Conservation (phyloP, 2,329 filamentous ascomycete species). For the Verticillium isaacii region DNA sequence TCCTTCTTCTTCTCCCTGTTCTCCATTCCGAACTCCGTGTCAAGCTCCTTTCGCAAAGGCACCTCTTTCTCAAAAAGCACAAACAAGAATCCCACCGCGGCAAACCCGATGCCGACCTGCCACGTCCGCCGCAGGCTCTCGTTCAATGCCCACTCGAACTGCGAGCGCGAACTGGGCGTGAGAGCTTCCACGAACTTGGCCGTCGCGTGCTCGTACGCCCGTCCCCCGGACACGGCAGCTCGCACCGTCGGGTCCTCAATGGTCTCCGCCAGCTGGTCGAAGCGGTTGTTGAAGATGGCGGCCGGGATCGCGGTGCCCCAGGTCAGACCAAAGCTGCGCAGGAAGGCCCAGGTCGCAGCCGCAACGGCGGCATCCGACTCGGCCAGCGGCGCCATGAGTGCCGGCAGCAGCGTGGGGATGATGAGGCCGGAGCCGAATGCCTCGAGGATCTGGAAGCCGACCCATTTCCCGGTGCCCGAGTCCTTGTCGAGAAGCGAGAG, state of each 20-base stretch:
- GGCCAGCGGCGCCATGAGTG: conserved; percentile 32
- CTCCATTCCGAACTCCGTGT: conserved; percentile 23
- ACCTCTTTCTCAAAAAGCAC: conserved; percentile 16
- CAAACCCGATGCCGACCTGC: conserved; percentile 22
- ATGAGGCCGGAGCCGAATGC: conserved; percentile 36
- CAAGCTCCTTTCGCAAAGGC: conserved; percentile 16
- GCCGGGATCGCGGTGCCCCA: conserved; percentile 40
- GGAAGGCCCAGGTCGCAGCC: conserved; percentile 37
- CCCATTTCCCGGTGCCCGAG: conserved; percentile 32
- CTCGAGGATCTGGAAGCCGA: conserved; percentile 33
- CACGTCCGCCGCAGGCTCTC: conserved; percentile 14
- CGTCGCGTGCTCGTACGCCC: conserved; percentile 20
- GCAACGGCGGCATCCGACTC: conserved; percentile 31
- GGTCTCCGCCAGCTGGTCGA: conserved; percentile 5
- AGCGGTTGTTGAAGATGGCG: conserved; percentile 28
- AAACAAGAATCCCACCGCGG: conserved; percentile 16
- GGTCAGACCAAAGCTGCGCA: conserved; percentile 40
- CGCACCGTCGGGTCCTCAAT: conserved; percentile 8
- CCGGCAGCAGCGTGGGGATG: conserved; percentile 34
- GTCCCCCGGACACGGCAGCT: conserved; percentile 12
- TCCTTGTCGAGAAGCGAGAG: conserved; percentile 31
- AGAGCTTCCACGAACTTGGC: conserved; percentile 14
- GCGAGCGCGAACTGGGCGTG: conserved; percentile 1
- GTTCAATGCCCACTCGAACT: conserved; percentile 16
- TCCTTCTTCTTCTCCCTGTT: conserved; percentile 3